These are phyloP conservation scores for Parietichytrium sp. DNA, from an alignment of 108 stramenopile species.

Conservation along the genomic window DNA sequence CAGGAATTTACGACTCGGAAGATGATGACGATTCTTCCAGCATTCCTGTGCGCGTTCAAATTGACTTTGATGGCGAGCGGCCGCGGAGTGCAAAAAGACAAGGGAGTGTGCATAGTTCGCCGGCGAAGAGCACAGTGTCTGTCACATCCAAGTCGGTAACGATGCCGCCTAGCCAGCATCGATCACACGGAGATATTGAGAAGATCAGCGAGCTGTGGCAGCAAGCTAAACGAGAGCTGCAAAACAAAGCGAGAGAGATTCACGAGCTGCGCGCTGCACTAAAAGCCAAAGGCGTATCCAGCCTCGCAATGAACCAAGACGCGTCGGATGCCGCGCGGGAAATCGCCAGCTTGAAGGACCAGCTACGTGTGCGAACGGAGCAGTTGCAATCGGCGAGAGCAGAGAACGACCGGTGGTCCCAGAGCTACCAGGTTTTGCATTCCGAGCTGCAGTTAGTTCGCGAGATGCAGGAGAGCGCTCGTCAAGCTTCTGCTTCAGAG, in stretches of 20 bases:
- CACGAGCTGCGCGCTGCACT: not conserved
- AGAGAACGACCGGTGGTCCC: not conserved
- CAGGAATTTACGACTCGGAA: not conserved
- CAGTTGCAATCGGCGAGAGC: not conserved
- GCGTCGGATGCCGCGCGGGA: not conserved
- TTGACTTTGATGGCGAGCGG: too few species aligned
- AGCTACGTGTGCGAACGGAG: not conserved
- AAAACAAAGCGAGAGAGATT: not conserved
- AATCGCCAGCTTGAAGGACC: not conserved
- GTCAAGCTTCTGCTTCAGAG: not conserved
- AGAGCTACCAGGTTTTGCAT: not conserved
- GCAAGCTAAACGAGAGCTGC: conserved; percentile 36
- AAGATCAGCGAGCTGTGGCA: not conserved
- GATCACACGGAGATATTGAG: not conserved
- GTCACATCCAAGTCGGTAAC: not conserved
- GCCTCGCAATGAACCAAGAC: not conserved
- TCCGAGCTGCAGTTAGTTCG: not conserved
- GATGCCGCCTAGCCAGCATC: too few species aligned
- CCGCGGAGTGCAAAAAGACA: too few species aligned
- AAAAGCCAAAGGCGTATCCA: not conserved
- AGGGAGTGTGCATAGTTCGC: too few species aligned
- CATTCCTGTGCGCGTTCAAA: too few species aligned
- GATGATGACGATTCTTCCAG: not conserved
- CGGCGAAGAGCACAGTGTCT: not conserved
- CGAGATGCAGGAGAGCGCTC: not conserved